Evolutionary conservation across 2,329 filamentous ascomycete genomes (phyloP).

Genomic region (Lasiodiplodia sp.): DNA sequence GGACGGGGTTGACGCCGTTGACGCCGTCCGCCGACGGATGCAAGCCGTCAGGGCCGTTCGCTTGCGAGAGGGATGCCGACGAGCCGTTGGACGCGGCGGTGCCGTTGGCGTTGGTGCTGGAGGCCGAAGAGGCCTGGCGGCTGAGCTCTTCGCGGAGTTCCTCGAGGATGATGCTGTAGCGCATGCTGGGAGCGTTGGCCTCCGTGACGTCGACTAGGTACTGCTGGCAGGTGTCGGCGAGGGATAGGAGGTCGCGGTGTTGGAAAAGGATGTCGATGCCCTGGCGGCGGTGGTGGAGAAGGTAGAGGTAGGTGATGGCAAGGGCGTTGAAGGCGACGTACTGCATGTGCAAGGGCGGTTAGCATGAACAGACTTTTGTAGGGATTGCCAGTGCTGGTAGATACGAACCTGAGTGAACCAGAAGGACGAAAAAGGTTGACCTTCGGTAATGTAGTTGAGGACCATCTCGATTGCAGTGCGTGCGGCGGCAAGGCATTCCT

Average conservation of each 20-base stretch:
- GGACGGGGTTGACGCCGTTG: background rate
- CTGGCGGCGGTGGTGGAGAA: conserved; percentile 40
- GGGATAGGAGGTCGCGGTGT: conserved; percentile 42
- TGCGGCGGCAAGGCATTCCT: conserved; percentile 40
- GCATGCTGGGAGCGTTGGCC: conserved; percentile 20
- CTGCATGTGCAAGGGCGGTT: conserved; percentile 34
- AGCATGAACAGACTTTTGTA: background rate
- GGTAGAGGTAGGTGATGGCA: conserved; percentile 57
- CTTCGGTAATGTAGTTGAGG: conserved; percentile 22
- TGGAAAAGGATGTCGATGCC: conserved; percentile 20
- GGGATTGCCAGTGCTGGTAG: no score
- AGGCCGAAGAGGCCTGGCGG: background rate
- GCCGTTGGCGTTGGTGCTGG: background rate
- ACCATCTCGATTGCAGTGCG: conserved; percentile 47
- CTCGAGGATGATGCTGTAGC: conserved; percentile 23
- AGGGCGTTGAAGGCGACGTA: conserved; percentile 60
- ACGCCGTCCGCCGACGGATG: background rate
- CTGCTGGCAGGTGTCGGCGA: conserved; percentile 54
- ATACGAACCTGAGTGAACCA: conserved; percentile 52
- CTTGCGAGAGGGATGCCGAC: background rate
- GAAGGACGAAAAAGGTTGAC: conserved; percentile 50
- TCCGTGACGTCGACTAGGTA: conserved; percentile 52
- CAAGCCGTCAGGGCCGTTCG: background rate
- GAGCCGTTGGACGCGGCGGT: background rate
- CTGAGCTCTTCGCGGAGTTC: conserved; percentile 25